These are phyloP conservation scores for Sclerotinia glacialis DNA, from an alignment of 2,329 filamentous ascomycete species.

Conservation along the genomic window DNA sequence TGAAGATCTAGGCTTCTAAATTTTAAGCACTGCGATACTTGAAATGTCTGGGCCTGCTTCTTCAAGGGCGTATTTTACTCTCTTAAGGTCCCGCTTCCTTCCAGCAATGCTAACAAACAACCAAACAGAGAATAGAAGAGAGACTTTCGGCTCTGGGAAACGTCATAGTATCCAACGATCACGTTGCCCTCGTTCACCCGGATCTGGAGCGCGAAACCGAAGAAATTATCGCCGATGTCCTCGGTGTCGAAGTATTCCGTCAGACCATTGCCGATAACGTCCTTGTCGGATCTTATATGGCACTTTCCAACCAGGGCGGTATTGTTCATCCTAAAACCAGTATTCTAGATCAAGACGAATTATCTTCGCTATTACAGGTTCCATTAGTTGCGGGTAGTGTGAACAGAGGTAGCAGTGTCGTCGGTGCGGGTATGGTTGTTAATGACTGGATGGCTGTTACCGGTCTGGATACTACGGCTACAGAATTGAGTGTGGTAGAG, in stretches of 20 bases:
- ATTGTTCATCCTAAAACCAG: conserved; percentile 96
- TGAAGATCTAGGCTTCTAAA: too few species aligned
- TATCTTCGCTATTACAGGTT: conserved; percentile 88
- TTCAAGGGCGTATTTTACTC: neutral
- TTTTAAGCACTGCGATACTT: neutral
- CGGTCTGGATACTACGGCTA: conserved; percentile 92
- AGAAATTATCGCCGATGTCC: conserved; percentile 94
- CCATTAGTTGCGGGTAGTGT: conserved; percentile 92
- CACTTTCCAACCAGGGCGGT: conserved; percentile 90
- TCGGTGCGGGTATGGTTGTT: conserved; percentile 95
- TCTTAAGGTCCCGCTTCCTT: neutral
- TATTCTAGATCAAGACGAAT: conserved; percentile 97
- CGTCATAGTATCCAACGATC: conserved; percentile 94
- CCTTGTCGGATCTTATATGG: conserved; percentile 94
- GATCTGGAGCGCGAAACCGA: conserved; percentile 97
- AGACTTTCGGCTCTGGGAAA: conserved; percentile 92
- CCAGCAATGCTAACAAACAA: neutral
- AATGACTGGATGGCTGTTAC: conserved; percentile 98
- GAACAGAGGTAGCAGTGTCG: conserved; percentile 88
- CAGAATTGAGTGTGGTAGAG: conserved; percentile 93
- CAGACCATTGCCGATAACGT: conserved; percentile 98
- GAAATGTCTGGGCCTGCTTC: neutral
- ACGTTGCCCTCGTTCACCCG: conserved; percentile 93
- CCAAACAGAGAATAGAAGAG: conserved; percentile 81
- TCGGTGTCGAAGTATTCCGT: conserved; percentile 84